phyloP scores from a whole-genome alignment of 1,139 yeast genomes.

The Eremothecium gossypii region DNA sequence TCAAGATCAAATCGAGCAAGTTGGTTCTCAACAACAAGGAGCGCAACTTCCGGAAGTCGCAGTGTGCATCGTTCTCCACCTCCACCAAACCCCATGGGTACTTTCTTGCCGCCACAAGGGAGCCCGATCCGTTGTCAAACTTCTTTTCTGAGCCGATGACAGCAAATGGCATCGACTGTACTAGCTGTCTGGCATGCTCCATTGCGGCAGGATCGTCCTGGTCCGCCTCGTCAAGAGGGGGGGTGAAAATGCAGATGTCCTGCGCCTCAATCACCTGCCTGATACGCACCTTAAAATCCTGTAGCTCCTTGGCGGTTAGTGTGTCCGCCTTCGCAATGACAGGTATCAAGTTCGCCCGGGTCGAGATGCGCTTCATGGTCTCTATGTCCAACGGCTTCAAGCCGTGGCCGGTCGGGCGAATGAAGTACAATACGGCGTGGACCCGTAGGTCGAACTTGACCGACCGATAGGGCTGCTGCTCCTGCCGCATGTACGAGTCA shows the following conservation, averaged over 20 bases:
- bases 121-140: constrained; percentile 67
- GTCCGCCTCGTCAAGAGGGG: constrained; percentile 56
- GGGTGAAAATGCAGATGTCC: constrained; percentile 82
- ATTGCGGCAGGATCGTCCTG: constrained; percentile 54
- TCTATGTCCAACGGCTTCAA: constrained; percentile 91
- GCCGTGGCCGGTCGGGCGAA: constrained; percentile 93
- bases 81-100: constrained; percentile 98
- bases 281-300: constrained; percentile 72
- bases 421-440: constrained; percentile 90
- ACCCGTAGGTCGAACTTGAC: constrained; percentile 77
- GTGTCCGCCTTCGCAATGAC: constrained; percentile 95
- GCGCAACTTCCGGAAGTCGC: constrained; percentile 90
- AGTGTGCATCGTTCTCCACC: constrained; percentile 90
- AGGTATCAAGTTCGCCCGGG: constrained; percentile 89
- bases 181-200: constrained; percentile 73
- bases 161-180: constrained; percentile 91
- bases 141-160: constrained; percentile 87
- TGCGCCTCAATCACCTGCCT: constrained; percentile 90
- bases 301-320: constrained; percentile 72
- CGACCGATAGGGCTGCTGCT: constrained; percentile 79
- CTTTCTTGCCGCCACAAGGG: constrained; percentile 77
- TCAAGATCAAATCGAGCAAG: constrained; percentile 77
- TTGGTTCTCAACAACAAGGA: constrained; percentile 82
- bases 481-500: constrained; percentile 89
- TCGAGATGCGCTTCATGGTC: constrained; percentile 78